These are phyloP conservation scores for Rasamsonia emersonii DNA, from an alignment of 2,329 filamentous ascomycete genomes.

Conservation along the genomic window DNA sequence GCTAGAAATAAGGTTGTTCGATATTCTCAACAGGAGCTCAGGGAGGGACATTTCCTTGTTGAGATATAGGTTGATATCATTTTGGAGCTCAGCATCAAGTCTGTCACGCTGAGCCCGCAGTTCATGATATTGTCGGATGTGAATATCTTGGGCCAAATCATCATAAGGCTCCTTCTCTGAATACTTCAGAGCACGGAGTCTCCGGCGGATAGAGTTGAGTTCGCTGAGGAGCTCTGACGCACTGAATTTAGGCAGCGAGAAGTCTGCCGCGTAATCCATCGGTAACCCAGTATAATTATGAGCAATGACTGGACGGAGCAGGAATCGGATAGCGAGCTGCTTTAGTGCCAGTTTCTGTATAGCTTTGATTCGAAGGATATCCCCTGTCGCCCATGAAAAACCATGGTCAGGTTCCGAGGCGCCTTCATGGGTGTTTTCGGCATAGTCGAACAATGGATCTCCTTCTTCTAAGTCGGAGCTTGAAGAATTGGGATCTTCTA, in stretches of 20 bases:
- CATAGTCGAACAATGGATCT: slow-evolving; percentile 7
- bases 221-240: slow-evolving; percentile 24
- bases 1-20: slow-evolving; percentile 26
- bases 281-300: slow-evolving; percentile 28
- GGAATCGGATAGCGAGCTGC: slow-evolving; percentile 30
- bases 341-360: slow-evolving; percentile 31
- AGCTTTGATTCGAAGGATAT: slow-evolving; percentile 25
- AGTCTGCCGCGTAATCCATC: slow-evolving; percentile 23
- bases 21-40: slow-evolving; percentile 26
- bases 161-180: slow-evolving; percentile 17
- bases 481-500: background rate
- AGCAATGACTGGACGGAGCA: slow-evolving; percentile 31
- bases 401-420: slow-evolving; percentile 5
- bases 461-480: background rate
- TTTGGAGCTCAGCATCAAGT: slow-evolving; percentile 21
- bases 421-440: slow-evolving; percentile 9
- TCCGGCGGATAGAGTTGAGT: slow-evolving; percentile 22
- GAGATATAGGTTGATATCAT: slow-evolving; percentile 21
- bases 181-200: slow-evolving; percentile 23
- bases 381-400: slow-evolving; percentile 19
- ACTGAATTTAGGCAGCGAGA: slow-evolving; percentile 20
- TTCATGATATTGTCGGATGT: slow-evolving; percentile 11
- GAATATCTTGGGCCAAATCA: slow-evolving; percentile 24
- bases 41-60: slow-evolving; percentile 23
- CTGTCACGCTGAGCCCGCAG: slow-evolving; percentile 11